Evolutionary conservation across 345 rosid species (phyloP).

Genomic region (Garcia nutans): DNA sequence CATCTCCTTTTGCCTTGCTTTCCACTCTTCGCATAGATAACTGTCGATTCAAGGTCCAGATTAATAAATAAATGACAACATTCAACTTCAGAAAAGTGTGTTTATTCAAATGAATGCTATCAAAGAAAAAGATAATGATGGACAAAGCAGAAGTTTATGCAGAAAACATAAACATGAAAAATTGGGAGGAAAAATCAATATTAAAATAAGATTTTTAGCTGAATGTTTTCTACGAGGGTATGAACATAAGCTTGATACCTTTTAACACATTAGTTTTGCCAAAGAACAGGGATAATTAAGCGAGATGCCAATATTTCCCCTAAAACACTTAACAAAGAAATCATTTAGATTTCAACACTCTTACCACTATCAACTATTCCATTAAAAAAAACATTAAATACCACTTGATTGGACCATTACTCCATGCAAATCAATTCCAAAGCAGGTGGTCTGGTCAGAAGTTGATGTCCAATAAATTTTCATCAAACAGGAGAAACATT

Average conservation of each 20-base stretch:
- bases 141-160: background rate
- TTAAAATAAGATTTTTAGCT: background rate
- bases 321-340: background rate
- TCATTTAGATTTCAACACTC: background rate
- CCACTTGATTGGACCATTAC: background rate
- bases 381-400: background rate
- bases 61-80: conserved; percentile 17
- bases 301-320: background rate
- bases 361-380: background rate
- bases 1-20: conserved; percentile 66
- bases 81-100: background rate
- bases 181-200: background rate
- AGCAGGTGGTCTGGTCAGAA: background rate
- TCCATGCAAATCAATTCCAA: background rate
- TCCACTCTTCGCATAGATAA: conserved; percentile 94
- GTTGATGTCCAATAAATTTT: background rate
- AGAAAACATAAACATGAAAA: background rate
- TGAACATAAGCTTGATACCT: background rate
- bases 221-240: background rate
- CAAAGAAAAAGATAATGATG: background rate
- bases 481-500: background rate
- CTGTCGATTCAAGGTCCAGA: conserved; percentile 40
- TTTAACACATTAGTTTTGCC: background rate
- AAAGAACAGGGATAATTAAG: background rate
- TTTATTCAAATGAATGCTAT: background rate